A percentile compares a stretch with the other conserved stretches of the same genome.
phyloP scores from a whole-genome alignment of 2,329 filamentous ascomycete species.

The Penicillium aurantiogriseum region DNA sequence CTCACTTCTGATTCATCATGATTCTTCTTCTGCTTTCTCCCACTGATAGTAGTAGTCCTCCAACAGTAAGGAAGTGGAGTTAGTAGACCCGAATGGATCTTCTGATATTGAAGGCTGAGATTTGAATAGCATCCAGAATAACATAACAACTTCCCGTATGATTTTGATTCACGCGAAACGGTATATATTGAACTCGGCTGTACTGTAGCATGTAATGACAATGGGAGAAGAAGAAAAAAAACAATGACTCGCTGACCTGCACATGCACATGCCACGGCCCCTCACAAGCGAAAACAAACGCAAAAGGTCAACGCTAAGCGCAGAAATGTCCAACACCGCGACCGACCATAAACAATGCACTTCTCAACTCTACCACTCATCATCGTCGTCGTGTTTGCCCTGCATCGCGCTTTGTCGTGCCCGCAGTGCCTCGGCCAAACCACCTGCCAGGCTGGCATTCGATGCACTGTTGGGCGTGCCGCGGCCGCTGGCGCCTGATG shows the following conservation, averaged over 20 bases:
- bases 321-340: slow-evolving; percentile 20
- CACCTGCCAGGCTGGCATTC: slow-evolving; percentile 66
- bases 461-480: slow-evolving; percentile 61
- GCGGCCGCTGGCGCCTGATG: slow-evolving; percentile 64
- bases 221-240: neutral
- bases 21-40: too few species aligned
- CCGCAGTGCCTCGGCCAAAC: slow-evolving; percentile 74
- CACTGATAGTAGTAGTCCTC: too few species aligned
- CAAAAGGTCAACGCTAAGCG: slow-evolving; percentile 25
- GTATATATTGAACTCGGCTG: slow-evolving; percentile 9
- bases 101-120: neutral
- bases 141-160: neutral
- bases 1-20: too few species aligned
- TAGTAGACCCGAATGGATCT: too few species aligned
- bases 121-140: neutral
- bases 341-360: slow-evolving; percentile 13
- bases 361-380: slow-evolving; percentile 59
- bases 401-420: slow-evolving; percentile 76
- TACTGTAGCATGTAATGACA: neutral
- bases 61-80: too few species aligned
- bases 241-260: slow-evolving; percentile 4
- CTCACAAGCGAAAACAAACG: slow-evolving; percentile 4
- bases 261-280: slow-evolving; percentile 5
- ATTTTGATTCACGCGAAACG: neutral
- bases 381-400: slow-evolving; percentile 65